Evolutionary conservation across 164 flowering plant genomes (phyloP), one percentile per base, ranked within the genome.

Genomic region (Stephania japonica): DNA sequence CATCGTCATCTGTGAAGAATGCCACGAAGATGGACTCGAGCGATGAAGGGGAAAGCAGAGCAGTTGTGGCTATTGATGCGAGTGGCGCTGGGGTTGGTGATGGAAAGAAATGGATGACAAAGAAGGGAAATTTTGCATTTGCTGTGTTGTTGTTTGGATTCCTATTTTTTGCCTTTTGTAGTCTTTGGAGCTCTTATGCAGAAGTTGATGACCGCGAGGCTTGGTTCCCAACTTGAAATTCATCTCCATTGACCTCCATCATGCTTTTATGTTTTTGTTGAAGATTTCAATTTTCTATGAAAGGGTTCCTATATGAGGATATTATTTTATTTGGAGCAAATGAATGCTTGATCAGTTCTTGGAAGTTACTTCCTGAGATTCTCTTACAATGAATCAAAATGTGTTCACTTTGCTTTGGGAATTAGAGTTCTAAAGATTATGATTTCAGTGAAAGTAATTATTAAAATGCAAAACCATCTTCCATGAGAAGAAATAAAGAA

Each of bases 51-150:
- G 44, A 65, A 70, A 21, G 19, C 41, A 13, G 7, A n/a, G 73
- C 41, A n/a, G 21, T 16, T 42, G 63, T 19, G 6, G 19, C 0
- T 26, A 26, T 21, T 42, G 24, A 3, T 69, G 26, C 2, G 23
- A n/a, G 18, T 47, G 70, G 65, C 1, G 25, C 9, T 65, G 75
- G 65, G 50, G 8, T 10, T 19, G 49, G 67, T 42, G 62, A 21
- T 70, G 77, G 73, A 41, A 76, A 70, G 41, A 80, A 72, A 71
- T 19, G 75, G 75, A 73, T 74, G 77, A 61, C 61, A 18, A 16
- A 42, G 47, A 73, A 74, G 75, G 73, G 73, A 42, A 71, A 77
- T 72, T 47, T 81, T 64, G 73, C 73, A 1, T 14, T 81, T 73
- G 41, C 78, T 27, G 72, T 81, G 8, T 14, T 78, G 75, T 21